Evolutionary conservation across 306 rosid species (phyloP).

Genomic region (Comarum palustre): DNA sequence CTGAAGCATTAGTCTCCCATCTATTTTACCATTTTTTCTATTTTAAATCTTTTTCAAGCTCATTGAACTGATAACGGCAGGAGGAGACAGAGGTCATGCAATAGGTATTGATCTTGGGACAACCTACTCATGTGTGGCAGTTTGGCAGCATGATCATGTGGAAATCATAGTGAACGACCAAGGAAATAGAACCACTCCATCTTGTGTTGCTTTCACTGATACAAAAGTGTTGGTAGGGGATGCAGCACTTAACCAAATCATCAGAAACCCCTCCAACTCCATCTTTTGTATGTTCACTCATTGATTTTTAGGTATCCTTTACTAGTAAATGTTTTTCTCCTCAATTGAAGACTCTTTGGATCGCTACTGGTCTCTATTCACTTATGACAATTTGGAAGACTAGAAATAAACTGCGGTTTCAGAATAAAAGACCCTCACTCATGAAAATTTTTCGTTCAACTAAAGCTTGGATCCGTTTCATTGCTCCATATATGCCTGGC

Average conservation of each 20-base stretch:
- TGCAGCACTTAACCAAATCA: neutral
- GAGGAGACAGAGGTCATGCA: neutral
- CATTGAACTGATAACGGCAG: neutral
- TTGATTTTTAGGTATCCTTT: no score
- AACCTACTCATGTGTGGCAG: constrained; percentile 11
- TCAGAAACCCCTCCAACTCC: constrained; percentile 8
- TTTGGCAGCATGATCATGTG: constrained; percentile 2
- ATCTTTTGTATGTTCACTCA: constrained; percentile 9
- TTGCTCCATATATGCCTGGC: no score
- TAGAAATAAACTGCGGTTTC: no score
- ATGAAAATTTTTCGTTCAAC: no score
- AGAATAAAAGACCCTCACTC: no score
- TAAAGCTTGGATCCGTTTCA: no score
- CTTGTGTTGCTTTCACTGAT: constrained; percentile 18
- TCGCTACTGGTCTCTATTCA: no score
- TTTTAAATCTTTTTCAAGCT: neutral
- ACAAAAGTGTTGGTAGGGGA: neutral
- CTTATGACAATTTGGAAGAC: no score
- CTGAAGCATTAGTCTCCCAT: neutral
- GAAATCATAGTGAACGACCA: constrained; percentile 14
- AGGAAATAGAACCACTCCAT: constrained; percentile 12
- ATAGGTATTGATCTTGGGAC: constrained; percentile 3
- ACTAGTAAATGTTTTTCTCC: no score
- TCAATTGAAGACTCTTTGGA: no score
- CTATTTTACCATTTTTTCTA: neutral